Evolutionary conservation across 2,329 filamentous ascomycete genomes (phyloP).

Genomic region (Lomentospora prolificans): DNA sequence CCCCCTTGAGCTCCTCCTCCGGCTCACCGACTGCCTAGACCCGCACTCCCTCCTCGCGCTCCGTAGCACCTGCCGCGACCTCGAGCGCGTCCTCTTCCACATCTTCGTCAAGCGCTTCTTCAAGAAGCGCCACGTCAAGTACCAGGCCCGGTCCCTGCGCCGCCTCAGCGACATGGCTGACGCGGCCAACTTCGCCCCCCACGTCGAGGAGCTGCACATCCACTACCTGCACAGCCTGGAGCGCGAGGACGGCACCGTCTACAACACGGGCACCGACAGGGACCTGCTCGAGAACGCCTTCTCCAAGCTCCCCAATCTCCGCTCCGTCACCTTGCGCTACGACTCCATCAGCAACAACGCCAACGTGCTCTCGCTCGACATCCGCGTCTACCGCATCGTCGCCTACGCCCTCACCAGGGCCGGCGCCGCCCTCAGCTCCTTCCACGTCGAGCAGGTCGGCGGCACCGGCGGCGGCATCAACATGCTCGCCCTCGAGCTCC

Average conservation of each 20-base stretch:
- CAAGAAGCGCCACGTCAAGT: conserved; percentile 1
- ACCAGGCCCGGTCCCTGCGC: not conserved
- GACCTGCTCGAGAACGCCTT: conserved; percentile 2
- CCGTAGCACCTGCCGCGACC: not conserved
- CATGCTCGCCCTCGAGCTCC: not conserved
- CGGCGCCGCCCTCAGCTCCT: not conserved
- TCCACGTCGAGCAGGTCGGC: not conserved
- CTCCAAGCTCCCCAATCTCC: conserved; percentile 1
- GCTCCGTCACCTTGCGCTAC: not conserved
- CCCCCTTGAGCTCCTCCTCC: conserved; percentile 7
- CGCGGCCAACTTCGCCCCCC: not conserved
- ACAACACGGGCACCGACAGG: not conserved
- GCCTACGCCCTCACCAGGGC: not conserved
- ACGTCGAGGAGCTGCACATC: not conserved
- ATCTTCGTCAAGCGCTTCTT: conserved; percentile 6
- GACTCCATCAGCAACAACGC: not conserved
- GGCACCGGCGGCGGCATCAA: conserved; percentile 1
- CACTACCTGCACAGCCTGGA: not conserved
- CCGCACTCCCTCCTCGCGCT: not conserved
- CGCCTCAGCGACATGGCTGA: not conserved
- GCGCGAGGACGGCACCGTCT: not conserved
- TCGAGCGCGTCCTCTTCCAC: not conserved
- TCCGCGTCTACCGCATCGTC: not conserved
- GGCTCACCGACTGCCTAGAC: not conserved
- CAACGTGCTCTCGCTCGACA: not conserved